Evolutionary conservation across 106 monocot species (phyloP).

Genomic region (Apostasia ramifera): DNA sequence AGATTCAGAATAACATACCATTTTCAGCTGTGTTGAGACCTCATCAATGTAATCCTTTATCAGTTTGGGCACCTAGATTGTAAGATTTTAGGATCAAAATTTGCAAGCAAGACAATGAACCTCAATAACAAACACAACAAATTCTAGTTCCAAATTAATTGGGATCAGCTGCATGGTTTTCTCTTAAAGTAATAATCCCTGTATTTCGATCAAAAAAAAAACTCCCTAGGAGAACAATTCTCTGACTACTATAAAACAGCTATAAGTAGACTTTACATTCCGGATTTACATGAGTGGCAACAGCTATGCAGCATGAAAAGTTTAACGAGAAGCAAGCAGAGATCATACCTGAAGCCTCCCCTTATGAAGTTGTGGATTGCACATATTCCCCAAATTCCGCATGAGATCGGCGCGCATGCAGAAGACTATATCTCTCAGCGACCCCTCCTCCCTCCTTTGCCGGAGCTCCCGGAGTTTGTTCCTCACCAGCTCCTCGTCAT

Average conservation of each 20-base stretch:
- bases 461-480: constrained; percentile 67
- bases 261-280: no score
- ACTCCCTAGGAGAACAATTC: no score
- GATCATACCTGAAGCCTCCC: constrained; percentile 59
- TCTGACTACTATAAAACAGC: no score
- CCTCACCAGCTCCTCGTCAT: constrained; percentile 67
- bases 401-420: constrained; percentile 74
- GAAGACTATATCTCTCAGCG: constrained; percentile 62
- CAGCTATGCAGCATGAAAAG: background rate
- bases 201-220: no score
- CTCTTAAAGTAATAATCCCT: no score
- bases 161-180: no score
- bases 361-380: constrained; percentile 63
- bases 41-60: constrained; percentile 83
- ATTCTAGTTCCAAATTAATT: background rate
- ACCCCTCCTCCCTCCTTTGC: constrained; percentile 50
- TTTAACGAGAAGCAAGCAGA: background rate
- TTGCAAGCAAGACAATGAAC: no score
- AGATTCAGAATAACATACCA: constrained; percentile 62
- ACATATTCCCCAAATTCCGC: constrained; percentile 75
- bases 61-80: constrained; percentile 50
- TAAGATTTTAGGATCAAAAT: background rate
- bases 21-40: constrained; percentile 59
- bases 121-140: background rate
- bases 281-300: no score